Conservation (phyloP, 257 asterid genomes). For the Penstemon davidsonii region DNA sequence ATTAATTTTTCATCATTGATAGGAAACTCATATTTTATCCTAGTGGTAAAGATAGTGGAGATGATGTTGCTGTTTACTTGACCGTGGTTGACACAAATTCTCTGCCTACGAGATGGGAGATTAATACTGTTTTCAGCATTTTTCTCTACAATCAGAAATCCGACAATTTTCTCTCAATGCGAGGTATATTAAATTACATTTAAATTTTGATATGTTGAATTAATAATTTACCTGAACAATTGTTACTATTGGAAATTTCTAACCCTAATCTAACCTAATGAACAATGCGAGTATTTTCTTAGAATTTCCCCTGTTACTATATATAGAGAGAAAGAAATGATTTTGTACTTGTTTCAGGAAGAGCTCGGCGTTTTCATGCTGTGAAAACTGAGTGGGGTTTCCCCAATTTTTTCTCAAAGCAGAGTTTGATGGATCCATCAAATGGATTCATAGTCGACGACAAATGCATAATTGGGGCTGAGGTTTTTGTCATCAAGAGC, state of each 20-base stretch:
- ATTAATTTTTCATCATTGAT: background rate
- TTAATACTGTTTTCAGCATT: background rate
- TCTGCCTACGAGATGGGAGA: background rate
- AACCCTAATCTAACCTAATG: too few species aligned
- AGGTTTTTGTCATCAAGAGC: conserved; percentile 2
- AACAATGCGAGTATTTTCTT: too few species aligned
- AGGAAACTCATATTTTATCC: conserved; percentile 11
- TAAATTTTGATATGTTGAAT: background rate
- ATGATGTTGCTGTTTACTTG: conserved; percentile 15
- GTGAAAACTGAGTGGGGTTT: conserved; percentile 24
- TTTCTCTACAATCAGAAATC: conserved; percentile 15
- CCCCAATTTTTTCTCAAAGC: conserved; percentile 4
- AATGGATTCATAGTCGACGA: conserved; percentile 25
- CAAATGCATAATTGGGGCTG: conserved; percentile 24
- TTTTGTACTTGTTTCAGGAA: background rate
- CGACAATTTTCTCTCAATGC: conserved; percentile 4
- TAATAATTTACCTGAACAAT: too few species aligned
- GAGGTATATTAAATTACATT: too few species aligned
- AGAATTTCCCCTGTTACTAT: too few species aligned
- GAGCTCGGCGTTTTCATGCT: conserved; percentile 15
- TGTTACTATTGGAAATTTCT: too few species aligned
- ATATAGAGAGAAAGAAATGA: too few species aligned
- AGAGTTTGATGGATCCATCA: conserved; percentile 20
- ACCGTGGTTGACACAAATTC: background rate
- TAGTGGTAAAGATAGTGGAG: background rate